A percentile compares a stretch with the other conserved stretches of the same genome.
These are phyloP conservation scores for Amaranthus hypochondriacus DNA, from an alignment of 148 eudicot species.

Conservation along the genomic window DNA sequence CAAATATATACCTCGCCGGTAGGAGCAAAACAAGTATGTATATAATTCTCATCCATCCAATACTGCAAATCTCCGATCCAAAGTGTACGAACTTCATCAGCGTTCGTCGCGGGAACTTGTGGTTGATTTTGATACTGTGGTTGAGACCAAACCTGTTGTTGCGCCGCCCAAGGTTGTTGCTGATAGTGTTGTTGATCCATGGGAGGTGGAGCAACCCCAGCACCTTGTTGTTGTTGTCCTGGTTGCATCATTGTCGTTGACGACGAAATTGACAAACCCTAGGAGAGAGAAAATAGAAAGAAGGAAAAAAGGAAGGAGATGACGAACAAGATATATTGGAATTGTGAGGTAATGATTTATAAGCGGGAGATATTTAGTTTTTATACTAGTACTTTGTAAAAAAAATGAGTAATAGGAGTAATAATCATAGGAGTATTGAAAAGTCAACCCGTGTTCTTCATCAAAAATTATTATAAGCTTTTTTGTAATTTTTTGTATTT, in stretches of 20 bases:
- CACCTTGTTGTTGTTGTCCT: slow-evolving; percentile 17
- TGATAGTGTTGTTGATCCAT: slow-evolving; percentile 31
- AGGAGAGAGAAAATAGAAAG: slow-evolving; percentile 23
- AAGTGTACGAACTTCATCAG: slow-evolving; percentile 64
- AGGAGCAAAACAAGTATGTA: slow-evolving; percentile 43
- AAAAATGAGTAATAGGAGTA: no score
- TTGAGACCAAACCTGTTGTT: slow-evolving; percentile 29
- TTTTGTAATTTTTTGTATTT: no score
- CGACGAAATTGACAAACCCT: slow-evolving; percentile 27
- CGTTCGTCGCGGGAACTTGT: slow-evolving; percentile 34
- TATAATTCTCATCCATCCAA: slow-evolving; percentile 87
- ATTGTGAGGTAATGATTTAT: neutral
- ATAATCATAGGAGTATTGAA: no score
- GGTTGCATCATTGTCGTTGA: slow-evolving; percentile 42
- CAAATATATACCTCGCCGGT: slow-evolving; percentile 62
- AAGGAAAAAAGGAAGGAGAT: neutral
- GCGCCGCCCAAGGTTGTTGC: slow-evolving; percentile 33
- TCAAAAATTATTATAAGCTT: no score
- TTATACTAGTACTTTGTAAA: no score
- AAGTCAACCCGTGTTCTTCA: no score
- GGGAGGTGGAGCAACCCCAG: slow-evolving; percentile 20
- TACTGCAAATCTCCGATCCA: slow-evolving; percentile 95
- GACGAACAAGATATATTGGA: neutral
- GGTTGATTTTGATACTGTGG: slow-evolving; percentile 33
- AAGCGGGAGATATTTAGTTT: no score